These are phyloP conservation scores for Trichoderma cornu-damae DNA, from an alignment of 2,329 filamentous ascomycete species.

Conservation along the genomic window DNA sequence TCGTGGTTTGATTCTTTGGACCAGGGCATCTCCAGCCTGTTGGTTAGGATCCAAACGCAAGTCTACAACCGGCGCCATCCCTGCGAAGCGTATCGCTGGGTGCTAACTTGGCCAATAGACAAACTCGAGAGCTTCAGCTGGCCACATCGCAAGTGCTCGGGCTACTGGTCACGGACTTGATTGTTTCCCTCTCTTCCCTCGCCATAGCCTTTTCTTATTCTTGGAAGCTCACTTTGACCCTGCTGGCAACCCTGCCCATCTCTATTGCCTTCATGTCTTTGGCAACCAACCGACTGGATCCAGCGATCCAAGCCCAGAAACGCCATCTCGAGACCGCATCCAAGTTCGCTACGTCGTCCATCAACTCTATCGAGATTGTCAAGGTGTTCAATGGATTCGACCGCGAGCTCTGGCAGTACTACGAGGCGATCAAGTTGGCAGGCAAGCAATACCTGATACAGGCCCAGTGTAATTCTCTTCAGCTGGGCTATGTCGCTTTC, in stretches of 20 bases:
- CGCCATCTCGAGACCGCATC: conserved; percentile 62
- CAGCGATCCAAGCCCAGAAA: conserved; percentile 65
- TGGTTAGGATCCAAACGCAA: conserved; percentile 70
- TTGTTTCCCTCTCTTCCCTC: conserved; percentile 62
- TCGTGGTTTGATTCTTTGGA: conserved; percentile 74
- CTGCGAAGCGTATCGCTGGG: background rate
- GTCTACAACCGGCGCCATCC: conserved; percentile 26
- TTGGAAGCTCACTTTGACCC: conserved; percentile 78
- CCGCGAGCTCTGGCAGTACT: conserved; percentile 64
- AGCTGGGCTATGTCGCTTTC: conserved; percentile 68
- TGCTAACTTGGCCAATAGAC: conserved; percentile 45
- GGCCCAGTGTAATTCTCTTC: conserved; percentile 62
- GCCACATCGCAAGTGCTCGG: conserved; percentile 78
- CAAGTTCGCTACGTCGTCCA: conserved; percentile 63
- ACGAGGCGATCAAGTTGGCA: conserved; percentile 50
- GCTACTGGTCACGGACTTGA: conserved; percentile 56
- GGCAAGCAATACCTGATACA: conserved; percentile 61
- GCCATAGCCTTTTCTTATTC: conserved; percentile 70
- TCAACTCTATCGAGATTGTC: conserved; percentile 74
- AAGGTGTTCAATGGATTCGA: conserved; percentile 77
- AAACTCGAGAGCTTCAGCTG: conserved; percentile 75
- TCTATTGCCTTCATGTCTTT: conserved; percentile 56
- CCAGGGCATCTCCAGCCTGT: conserved; percentile 66
- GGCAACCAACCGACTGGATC: conserved; percentile 56
- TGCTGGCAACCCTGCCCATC: conserved; percentile 67